phyloP scores from a whole-genome alignment of 768 basidiomycete species.

The Gloeopeniophorella convolvens region DNA sequence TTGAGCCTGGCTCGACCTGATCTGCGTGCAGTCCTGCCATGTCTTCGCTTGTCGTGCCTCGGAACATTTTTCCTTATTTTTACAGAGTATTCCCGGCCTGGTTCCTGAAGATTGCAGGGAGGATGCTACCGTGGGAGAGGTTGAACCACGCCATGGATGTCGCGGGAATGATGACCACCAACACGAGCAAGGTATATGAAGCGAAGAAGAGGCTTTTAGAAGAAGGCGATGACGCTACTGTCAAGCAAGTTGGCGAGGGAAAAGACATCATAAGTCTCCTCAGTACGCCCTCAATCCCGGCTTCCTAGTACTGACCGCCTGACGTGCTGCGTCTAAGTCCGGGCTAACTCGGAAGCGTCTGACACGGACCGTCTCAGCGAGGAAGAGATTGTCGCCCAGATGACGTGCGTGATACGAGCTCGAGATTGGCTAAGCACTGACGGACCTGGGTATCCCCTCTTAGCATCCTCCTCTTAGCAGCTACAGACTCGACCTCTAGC shows the following conservation, averaged over 20 bases:
- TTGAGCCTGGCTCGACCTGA: background rate
- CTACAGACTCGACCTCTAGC: conserved; percentile 13
- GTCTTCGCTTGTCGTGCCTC: conserved; percentile 7
- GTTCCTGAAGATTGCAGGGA: conserved; percentile 31
- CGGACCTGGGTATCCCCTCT: background rate
- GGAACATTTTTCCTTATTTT: conserved; percentile 18
- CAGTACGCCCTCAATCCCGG: conserved; percentile 26
- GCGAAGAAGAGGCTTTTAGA: conserved; percentile 32
- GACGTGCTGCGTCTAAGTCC: conserved; percentile 27
- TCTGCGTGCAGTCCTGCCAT: conserved; percentile 7
- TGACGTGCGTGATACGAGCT: conserved; percentile 22
- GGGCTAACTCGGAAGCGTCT: conserved; percentile 32
- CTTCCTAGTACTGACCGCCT: background rate
- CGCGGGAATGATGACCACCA: conserved; percentile 31
- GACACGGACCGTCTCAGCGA: conserved; percentile 23
- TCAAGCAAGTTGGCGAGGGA: conserved; percentile 28
- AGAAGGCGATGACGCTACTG: conserved; percentile 29
- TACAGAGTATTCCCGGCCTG: conserved; percentile 18
- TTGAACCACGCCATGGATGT: conserved; percentile 31
- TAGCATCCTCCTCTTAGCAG: conserved; percentile 18
- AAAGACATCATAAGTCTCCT: conserved; percentile 43
- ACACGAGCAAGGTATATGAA: conserved; percentile 32
- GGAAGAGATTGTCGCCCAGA: conserved; percentile 36
- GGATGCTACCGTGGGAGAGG: conserved; percentile 29
- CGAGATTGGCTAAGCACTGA: background rate